Evolutionary conservation across 768 basidiomycete species (phyloP).

Genomic region (Nidularia pulvinata): DNA sequence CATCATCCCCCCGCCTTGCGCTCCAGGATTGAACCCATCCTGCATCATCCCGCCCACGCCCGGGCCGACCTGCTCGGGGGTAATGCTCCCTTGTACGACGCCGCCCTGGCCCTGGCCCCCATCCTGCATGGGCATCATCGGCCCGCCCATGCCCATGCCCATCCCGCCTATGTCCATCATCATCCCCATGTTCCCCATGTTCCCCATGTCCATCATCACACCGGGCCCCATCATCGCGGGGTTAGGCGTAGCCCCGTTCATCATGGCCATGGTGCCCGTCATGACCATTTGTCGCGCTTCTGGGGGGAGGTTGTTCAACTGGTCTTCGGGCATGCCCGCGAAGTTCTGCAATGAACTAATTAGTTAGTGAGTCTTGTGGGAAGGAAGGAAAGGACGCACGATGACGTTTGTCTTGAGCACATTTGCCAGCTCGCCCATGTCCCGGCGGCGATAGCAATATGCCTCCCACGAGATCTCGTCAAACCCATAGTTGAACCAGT

Average conservation of each 20-base stretch:
- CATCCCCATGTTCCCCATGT: conserved; percentile 63
- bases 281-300: conserved; percentile 89
- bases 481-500: conserved; percentile 99
- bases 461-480: conserved; percentile 97
- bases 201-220: conserved; percentile 82
- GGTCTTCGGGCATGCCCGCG: conserved; percentile 81
- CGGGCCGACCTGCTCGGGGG: conserved; percentile 34
- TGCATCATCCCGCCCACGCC: conserved; percentile 47
- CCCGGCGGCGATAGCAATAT: conserved; percentile 84
- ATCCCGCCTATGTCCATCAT: conserved; percentile 61
- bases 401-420: conserved; percentile 84
- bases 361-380: conserved; percentile 3
- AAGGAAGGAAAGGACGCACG: conserved; percentile 40
- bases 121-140: conserved; percentile 57
- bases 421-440: conserved; percentile 76
- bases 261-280: conserved; percentile 35
- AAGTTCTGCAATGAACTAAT: conserved; percentile 54
- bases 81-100: conserved; percentile 30
- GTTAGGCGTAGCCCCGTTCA: conserved; percentile 53
- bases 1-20: conserved; percentile 57
- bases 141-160: conserved; percentile 62
- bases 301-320: conserved; percentile 72
- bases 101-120: conserved; percentile 33
- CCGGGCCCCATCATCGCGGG: conserved; percentile 62
- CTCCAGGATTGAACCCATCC: conserved; percentile 39